Evolutionary conservation across 768 basidiomycete species (phyloP).

Genomic region (Strobilomyces confusus): DNA sequence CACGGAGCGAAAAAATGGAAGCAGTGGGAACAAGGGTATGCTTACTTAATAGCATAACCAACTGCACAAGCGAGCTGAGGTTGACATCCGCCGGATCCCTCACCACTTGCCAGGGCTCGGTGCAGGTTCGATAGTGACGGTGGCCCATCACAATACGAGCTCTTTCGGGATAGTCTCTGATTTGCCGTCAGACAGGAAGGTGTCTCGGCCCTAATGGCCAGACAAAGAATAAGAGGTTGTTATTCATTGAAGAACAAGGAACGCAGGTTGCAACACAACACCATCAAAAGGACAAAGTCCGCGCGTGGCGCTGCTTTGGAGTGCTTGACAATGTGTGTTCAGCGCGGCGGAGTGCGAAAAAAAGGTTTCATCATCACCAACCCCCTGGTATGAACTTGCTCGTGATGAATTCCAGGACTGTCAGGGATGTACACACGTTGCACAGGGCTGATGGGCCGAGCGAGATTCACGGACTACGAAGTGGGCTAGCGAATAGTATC

Average conservation of each 20-base stretch:
- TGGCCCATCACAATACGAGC: conserved; percentile 2
- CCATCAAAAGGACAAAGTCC: conserved; percentile 14
- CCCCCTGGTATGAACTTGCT: not conserved
- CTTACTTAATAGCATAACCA: conserved; percentile 24
- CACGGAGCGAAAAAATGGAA: conserved; percentile 29
- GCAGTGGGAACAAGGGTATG: conserved; percentile 11
- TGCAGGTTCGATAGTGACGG: conserved; percentile 22
- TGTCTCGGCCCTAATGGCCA: conserved; percentile 11
- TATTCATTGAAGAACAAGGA: conserved; percentile 9
- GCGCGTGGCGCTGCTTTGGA: conserved; percentile 4
- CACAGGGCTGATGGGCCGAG: conserved; percentile 17
- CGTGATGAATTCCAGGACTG: conserved; percentile 5
- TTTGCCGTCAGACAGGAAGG: not conserved
- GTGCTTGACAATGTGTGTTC: not conserved
- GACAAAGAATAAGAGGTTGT: conserved; percentile 7
- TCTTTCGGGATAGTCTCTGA: conserved; percentile 10
- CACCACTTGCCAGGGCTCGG: conserved; percentile 15
- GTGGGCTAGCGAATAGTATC: conserved; percentile 19
- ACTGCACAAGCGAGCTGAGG: conserved; percentile 10
- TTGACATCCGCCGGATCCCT: conserved; percentile 5
- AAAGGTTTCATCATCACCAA: conserved; percentile 14
- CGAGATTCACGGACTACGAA: conserved; percentile 21
- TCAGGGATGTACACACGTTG: conserved; percentile 13
- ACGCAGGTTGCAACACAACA: conserved; percentile 3
- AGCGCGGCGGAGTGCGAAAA: conserved; percentile 15